These are phyloP conservation scores for Claviceps monticola DNA, from an alignment of 2,329 filamentous ascomycete genomes.

Conservation along the genomic window DNA sequence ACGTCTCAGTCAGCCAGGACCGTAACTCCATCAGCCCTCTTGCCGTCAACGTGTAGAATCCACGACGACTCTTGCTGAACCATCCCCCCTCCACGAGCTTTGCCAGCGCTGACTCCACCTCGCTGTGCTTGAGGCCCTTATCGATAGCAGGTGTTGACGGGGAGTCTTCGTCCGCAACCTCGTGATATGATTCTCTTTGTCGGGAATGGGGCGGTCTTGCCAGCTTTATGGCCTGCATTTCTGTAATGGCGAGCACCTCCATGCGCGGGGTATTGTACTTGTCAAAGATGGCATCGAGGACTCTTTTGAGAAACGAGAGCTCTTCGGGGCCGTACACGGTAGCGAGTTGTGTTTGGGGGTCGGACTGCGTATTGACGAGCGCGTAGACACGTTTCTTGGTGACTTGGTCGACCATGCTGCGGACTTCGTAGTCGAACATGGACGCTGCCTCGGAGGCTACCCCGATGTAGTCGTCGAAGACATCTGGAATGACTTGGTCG, in stretches of 20 bases:
- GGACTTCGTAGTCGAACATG: conserved; percentile 77
- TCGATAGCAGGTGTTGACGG: conserved; percentile 14
- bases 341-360: conserved; percentile 73
- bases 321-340: conserved; percentile 72
- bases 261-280: conserved; percentile 65
- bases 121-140: conserved; percentile 55
- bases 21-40: conserved; percentile 74
- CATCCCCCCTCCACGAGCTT: conserved; percentile 67
- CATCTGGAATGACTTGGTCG: conserved; percentile 52
- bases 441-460: conserved; percentile 60
- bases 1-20: conserved; percentile 73
- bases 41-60: conserved; percentile 64
- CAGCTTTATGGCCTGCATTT: conserved; percentile 65
- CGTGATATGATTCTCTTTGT: conserved; percentile 18
- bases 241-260: conserved; percentile 71
- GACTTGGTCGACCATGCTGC: conserved; percentile 56
- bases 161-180: conserved; percentile 20
- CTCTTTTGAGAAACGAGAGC: conserved; percentile 74
- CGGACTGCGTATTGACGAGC: conserved; percentile 77
- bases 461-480: conserved; percentile 55
- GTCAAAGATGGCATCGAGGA: conserved; percentile 88
- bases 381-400: conserved; percentile 59
- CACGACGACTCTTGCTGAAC: conserved; percentile 59
- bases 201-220: conserved; percentile 32
- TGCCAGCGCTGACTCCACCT: conserved; percentile 60